A percentile compares a stretch with the other conserved stretches of the same genome.
Evolutionary conservation across 768 basidiomycete genomes (phyloP).

Genomic region (Termitomyces sp.): DNA sequence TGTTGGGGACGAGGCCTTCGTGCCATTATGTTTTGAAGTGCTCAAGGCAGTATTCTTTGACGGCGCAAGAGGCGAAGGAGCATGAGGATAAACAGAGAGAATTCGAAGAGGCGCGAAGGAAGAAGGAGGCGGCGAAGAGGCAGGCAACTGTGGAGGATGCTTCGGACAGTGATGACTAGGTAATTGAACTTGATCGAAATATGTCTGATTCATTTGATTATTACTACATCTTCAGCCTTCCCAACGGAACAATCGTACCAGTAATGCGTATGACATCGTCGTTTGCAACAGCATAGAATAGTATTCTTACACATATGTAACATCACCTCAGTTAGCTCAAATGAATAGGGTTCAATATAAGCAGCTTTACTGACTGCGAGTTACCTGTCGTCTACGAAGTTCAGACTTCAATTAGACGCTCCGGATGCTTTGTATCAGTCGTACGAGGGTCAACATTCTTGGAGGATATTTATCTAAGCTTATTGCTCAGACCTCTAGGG

Average conservation of each 20-base stretch:
- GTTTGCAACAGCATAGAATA: not conserved
- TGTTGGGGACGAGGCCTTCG: conserved; percentile 46
- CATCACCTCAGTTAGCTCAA: not conserved
- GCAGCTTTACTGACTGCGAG: not conserved
- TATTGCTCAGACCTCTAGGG: too few species aligned
- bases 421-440: not conserved
- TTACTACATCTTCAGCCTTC: not conserved
- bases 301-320: too few species aligned
- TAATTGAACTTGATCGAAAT: not conserved
- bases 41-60: conserved; percentile 39
- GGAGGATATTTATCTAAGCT: not conserved
- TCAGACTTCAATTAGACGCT: not conserved
- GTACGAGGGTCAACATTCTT: not conserved
- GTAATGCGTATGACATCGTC: not conserved
- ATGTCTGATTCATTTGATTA: not conserved
- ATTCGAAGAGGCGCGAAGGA: conserved; percentile 31
- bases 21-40: conserved; percentile 60
- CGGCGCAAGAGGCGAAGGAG: conserved; percentile 44
- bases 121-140: conserved; percentile 15
- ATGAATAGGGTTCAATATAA: too few species aligned
- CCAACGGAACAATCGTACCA: conserved; percentile 18
- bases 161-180: not conserved
- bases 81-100: conserved; percentile 32
- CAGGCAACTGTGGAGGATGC: conserved; percentile 11
- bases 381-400: not conserved